Evolutionary conservation across 306 rosid genomes (phyloP).

Genomic region (Dalbergia cultrata): DNA sequence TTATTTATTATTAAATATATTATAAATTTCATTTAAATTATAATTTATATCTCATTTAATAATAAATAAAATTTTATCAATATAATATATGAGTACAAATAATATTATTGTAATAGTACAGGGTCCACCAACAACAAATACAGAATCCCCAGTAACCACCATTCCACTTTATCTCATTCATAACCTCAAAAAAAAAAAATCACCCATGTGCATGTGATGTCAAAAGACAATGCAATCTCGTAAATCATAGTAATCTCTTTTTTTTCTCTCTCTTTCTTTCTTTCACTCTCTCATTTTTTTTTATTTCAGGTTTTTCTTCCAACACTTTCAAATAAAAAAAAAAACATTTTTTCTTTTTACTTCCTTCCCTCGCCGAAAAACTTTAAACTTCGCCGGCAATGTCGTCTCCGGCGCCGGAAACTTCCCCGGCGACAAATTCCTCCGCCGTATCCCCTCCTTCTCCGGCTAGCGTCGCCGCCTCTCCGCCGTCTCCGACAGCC

Average conservation of each 20-base stretch:
- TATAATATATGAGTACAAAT: too few species aligned
- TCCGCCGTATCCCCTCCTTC: neutral
- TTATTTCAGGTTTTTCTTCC: neutral
- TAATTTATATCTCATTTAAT: too few species aligned
- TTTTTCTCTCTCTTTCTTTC: neutral
- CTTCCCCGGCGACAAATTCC: neutral
- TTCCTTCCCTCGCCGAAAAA: neutral
- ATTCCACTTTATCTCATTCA: too few species aligned
- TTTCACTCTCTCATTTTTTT: neutral
- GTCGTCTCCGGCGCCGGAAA: slow-evolving; percentile 21
- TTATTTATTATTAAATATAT: too few species aligned
- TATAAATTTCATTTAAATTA: too few species aligned
- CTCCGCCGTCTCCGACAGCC: neutral
- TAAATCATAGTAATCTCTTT: neutral
- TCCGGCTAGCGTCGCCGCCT: neutral
- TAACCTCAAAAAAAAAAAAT: neutral
- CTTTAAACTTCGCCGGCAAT: neutral
- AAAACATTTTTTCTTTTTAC: neutral
- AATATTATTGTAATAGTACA: too few species aligned
- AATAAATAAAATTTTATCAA: too few species aligned
- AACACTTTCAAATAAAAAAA: neutral
- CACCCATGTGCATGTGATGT: neutral
- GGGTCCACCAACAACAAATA: neutral
- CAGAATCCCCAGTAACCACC: neutral
- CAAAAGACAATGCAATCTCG: neutral